Conservation (phyloP, 1,284 basidiomycete species). For the Cutaneotrichosporon cyanovorans region DNA sequence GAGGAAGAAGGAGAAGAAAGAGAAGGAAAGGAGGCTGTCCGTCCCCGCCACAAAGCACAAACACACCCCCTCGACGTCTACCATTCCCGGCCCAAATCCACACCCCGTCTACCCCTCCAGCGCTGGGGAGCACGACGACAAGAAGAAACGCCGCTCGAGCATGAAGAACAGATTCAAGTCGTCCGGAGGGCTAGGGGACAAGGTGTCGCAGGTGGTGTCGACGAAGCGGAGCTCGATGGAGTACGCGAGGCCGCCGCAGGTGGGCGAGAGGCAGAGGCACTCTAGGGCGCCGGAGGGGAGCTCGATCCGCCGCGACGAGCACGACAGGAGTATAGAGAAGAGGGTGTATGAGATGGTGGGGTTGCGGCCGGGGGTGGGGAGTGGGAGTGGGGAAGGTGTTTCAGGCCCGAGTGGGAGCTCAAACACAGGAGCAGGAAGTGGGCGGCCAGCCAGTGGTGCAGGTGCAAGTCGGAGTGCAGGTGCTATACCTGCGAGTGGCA, state of each 20-base stretch:
- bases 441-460: no score
- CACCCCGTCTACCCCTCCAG: no score
- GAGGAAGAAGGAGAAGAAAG: slow-evolving; percentile 1
- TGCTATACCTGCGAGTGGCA: no score
- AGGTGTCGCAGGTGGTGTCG: slow-evolving; percentile 22
- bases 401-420: background rate
- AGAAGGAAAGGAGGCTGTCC: background rate
- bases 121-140: no score
- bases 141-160: slow-evolving; percentile 24
- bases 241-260: slow-evolving; percentile 17
- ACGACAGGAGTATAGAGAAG: slow-evolving; percentile 35
- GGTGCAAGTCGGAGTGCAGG: no score
- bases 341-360: slow-evolving; percentile 40
- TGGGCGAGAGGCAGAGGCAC: no score
- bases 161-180: slow-evolving; percentile 36
- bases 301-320: no score
- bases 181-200: slow-evolving; percentile 27
- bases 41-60: background rate
- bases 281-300: no score
- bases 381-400: background rate
- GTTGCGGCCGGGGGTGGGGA: slow-evolving; percentile 14
- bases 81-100: no score
- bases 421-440: no score
- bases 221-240: slow-evolving; percentile 11
- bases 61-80: no score